Percentiles rank a stretch among this genome's conserved stretches.
phyloP scores from a whole-genome alignment of 2,329 filamentous ascomycete species.

The Calonectria pauciramosa region DNA sequence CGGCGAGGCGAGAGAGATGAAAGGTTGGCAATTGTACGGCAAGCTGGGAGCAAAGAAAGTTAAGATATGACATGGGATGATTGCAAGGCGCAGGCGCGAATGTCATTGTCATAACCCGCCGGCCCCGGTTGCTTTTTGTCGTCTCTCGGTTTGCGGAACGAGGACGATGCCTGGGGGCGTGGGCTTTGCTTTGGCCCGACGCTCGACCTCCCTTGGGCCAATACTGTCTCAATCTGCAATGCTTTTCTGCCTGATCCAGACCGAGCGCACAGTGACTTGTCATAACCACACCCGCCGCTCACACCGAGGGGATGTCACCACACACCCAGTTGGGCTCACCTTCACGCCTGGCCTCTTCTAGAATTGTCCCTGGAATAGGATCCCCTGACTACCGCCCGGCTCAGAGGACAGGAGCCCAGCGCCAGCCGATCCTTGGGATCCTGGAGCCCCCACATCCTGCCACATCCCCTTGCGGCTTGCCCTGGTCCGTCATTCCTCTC shows the following conservation, averaged over 20 bases:
- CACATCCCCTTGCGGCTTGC: slow-evolving; percentile 14
- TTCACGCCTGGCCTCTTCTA: slow-evolving; percentile 39
- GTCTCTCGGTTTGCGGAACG: background rate
- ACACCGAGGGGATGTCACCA: slow-evolving; percentile 25
- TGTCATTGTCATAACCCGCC: slow-evolving; percentile 22
- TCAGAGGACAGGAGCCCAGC: slow-evolving; percentile 35
- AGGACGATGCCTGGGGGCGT: background rate
- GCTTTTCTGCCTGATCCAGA: slow-evolving; percentile 13
- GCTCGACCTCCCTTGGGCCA: slow-evolving; percentile 1
- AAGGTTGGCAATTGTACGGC: background rate
- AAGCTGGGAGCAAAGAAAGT: slow-evolving; percentile 14
- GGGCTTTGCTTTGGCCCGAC: background rate
- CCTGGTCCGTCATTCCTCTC: slow-evolving; percentile 17
- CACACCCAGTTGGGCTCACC: slow-evolving; percentile 16
- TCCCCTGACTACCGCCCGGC: slow-evolving; percentile 35
- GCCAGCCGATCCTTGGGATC: slow-evolving; percentile 37
- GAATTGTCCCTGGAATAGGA: slow-evolving; percentile 45
- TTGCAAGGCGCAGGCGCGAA: slow-evolving; percentile 30
- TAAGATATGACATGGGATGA: slow-evolving; percentile 47
- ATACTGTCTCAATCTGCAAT: background rate
- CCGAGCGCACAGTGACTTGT: slow-evolving; percentile 28
- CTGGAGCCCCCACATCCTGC: slow-evolving; percentile 40
- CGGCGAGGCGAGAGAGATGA: background rate
- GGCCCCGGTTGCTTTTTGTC: slow-evolving; percentile 7
- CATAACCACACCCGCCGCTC: slow-evolving; percentile 22